A percentile compares a stretch with the other conserved stretches of the same genome.
These are phyloP conservation scores for Oehlia diaphana DNA, from an alignment of 192 early-diverging fungal species.

Conservation along the genomic window DNA sequence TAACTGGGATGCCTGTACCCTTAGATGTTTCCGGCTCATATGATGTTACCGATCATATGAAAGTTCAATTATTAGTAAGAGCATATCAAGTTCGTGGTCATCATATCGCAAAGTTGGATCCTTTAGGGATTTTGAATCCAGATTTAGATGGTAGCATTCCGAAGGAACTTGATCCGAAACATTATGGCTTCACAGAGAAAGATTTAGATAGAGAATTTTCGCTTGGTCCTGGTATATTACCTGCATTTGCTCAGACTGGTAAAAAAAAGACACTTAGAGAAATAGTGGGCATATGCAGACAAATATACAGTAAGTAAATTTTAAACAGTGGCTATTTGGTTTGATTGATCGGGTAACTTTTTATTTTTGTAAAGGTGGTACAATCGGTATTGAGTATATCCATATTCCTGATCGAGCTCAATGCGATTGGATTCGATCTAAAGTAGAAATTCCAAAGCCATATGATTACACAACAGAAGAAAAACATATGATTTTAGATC, in stretches of 20 bases:
- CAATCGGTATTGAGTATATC: constrained; percentile 97
- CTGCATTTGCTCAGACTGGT: constrained; percentile 74
- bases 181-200: constrained; percentile 93
- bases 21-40: constrained; percentile 36
- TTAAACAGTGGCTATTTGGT: no score
- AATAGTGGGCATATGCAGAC: constrained; percentile 79
- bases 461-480: constrained; percentile 88
- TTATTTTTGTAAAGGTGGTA: constrained; percentile 55
- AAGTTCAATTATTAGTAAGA: constrained; percentile 93
- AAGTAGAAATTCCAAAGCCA: constrained; percentile 88
- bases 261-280: constrained; percentile 85
- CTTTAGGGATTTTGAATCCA: constrained; percentile 78
- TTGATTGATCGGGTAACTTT: constrained; percentile 19
- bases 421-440: constrained; percentile 96
- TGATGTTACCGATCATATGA: constrained; percentile 95
- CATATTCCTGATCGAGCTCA: constrained; percentile 95
- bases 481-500: constrained; percentile 91
- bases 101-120: constrained; percentile 93
- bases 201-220: constrained; percentile 92
- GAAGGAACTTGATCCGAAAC: constrained; percentile 78
- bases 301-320: constrained; percentile 77
- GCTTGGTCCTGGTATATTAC: constrained; percentile 93
- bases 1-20: constrained; percentile 34
- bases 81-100: constrained; percentile 98
- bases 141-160: constrained; percentile 57